Base-by-base conservation (phyloP, 305 asterid genomes). In the Plantago rigida region DNA sequence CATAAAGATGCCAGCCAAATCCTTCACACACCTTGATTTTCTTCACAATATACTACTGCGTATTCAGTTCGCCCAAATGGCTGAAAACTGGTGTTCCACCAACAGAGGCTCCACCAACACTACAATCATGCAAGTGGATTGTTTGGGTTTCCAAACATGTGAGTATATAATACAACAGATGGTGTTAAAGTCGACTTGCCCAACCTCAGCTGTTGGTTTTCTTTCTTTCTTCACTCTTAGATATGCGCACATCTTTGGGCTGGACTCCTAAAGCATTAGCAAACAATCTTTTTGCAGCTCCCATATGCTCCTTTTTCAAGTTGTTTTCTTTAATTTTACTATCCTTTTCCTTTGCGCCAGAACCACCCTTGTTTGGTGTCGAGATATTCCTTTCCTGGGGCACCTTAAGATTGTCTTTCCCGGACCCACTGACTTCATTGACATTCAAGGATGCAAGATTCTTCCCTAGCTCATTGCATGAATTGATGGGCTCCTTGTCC, bases 271-370 rank as follows among this genome's bases (percentile, higher is more conserved):
- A 66, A 60, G 97, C 97, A 83, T 82, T 85, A 31, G 86, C 97
- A 78, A 89, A 83, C 81, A 89, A 73, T 72, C 96, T 82, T 79
- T 81, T 89, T 14, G 97, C 96, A 59, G 97, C 96, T 59, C 96
- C 97, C 70, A 71, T 61, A 47, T 83, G 96, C 71, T 90, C 91
- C 63, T 83, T 78, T 31, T 71, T 77, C 67, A 78, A 70, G 59
- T 69, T 53, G 49, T 72, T 79, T 59, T 77, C 76, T 31, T 59
- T 66, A 50, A 58, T 39, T 52, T 59, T 62, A 29, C 5, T 69
- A 13, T 80, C 77, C 54, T 52, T 62, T 72, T 51, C 51, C 62
- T 60, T 75, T 24, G 67, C 64, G 11, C 64, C 52, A 15, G 81
- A 65, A 62, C 71, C 71, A 39, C 54, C 64, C 59, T 62, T 59